Percentiles rank a stretch among this genome's conserved stretches.
phyloP scores from a whole-genome alignment of 1,284 basidiomycete species.

The Cystobasidium slooffiae region DNA sequence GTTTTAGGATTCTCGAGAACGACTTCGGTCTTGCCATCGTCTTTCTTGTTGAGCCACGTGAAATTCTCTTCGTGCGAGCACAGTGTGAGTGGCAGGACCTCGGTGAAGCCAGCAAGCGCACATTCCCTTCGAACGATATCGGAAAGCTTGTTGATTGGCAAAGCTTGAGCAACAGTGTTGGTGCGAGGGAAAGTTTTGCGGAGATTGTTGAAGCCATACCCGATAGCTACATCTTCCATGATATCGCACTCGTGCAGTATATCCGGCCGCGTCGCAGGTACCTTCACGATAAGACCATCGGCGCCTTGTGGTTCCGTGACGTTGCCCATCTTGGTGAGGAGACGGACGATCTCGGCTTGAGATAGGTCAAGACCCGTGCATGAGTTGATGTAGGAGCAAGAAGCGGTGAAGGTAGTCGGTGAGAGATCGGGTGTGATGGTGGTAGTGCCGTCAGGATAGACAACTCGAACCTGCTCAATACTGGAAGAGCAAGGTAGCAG shows the following conservation, averaged over 20 bases:
- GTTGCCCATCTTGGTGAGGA: slow-evolving; percentile 74
- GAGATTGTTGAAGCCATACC: slow-evolving; percentile 96
- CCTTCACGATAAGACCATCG: slow-evolving; percentile 64
- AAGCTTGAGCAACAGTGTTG: slow-evolving; percentile 92
- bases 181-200: slow-evolving; percentile 88
- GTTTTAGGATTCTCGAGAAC: slow-evolving; percentile 97
- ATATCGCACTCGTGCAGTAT: slow-evolving; percentile 98
- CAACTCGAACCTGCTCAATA: slow-evolving; percentile 85
- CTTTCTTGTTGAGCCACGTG: slow-evolving; percentile 81
- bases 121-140: slow-evolving; percentile 90
- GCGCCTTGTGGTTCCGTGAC: slow-evolving; percentile 44
- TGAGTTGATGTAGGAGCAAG: slow-evolving; percentile 89
- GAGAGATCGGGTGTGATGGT: slow-evolving; percentile 81
- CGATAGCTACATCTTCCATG: slow-evolving; percentile 97
- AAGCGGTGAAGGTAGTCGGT: slow-evolving; percentile 72
- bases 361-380: slow-evolving; percentile 83
- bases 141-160: slow-evolving; percentile 85
- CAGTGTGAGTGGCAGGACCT: slow-evolving; percentile 93
- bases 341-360: slow-evolving; percentile 65
- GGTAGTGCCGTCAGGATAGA: slow-evolving; percentile 72
- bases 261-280: slow-evolving; percentile 92
- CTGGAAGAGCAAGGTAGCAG: slow-evolving; percentile 59
- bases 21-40: slow-evolving; percentile 79
- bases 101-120: slow-evolving; percentile 92
- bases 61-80: slow-evolving; percentile 99